Percentiles rank a stretch among this genome's conserved stretches.
Conservation (phyloP, 2,329 filamentous ascomycete genomes). For the Beauveria sp. region DNA sequence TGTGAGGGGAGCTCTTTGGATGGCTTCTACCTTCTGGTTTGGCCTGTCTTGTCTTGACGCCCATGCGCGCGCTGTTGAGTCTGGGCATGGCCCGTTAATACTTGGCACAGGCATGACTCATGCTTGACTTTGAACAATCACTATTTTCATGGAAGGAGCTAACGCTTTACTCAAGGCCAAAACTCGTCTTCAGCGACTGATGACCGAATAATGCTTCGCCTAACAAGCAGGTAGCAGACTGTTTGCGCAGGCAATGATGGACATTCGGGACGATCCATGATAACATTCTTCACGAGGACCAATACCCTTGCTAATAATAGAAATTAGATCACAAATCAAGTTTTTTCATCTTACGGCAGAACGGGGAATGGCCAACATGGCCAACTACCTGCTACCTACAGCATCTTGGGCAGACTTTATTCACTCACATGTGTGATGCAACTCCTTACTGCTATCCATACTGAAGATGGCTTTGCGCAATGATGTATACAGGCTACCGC, state of each 20-base stretch:
- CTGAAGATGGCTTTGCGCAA: not conserved
- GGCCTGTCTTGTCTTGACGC: not conserved
- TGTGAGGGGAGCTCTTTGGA: not conserved
- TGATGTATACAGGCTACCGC: constrained; percentile 18
- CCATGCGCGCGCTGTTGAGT: constrained; percentile 17
- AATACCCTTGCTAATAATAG: not conserved
- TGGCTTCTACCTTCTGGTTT: not conserved
- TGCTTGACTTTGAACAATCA: constrained; percentile 19
- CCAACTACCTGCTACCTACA: not conserved
- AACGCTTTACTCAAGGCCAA: not conserved
- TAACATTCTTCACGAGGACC: not conserved
- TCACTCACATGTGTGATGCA: not conserved
- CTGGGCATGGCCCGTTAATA: constrained; percentile 22
- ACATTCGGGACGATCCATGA: not conserved
- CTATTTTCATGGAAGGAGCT: constrained; percentile 14
- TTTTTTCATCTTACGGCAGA: not conserved
- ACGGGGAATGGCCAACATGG: not conserved
- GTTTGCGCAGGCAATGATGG: not conserved
- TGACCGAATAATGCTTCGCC: not conserved
- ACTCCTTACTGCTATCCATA: not conserved
- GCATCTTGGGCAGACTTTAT: not conserved
- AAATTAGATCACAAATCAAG: not conserved
- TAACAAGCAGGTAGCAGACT: not conserved
- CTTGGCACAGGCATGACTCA: constrained; percentile 22
- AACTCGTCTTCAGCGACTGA: not conserved